Conservation (phyloP, 2,329 filamentous ascomycete genomes). For the Penicillium decumbens region DNA sequence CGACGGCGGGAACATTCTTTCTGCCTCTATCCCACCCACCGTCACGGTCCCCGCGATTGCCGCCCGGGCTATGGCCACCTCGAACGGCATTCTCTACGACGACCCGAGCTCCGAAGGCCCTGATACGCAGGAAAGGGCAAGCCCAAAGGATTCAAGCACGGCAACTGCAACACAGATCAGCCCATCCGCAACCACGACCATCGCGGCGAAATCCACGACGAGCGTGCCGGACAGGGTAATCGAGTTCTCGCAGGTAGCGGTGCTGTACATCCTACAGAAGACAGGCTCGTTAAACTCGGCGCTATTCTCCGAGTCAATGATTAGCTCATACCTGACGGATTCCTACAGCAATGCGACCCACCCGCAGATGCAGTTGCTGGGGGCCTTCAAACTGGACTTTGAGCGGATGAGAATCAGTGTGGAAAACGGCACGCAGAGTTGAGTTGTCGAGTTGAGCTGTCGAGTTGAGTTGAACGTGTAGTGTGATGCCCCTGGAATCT, state of each 20-base stretch:
- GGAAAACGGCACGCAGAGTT: constrained; percentile 25
- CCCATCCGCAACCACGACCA: constrained; percentile 6
- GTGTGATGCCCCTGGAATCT: background rate
- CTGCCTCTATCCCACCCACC: constrained; percentile 1
- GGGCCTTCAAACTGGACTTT: constrained; percentile 35
- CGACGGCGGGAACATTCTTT: constrained; percentile 2
- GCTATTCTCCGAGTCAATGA: constrained; percentile 26
- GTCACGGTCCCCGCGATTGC: constrained; percentile 14
- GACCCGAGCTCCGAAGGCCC: constrained; percentile 2
- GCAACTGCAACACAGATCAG: constrained; percentile 18
- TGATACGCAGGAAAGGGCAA: constrained; percentile 1
- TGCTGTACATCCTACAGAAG: constrained; percentile 42
- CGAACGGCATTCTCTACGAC: constrained; percentile 39
- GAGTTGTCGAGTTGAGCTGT: constrained; percentile 1
- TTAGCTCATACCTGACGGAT: constrained; percentile 31
- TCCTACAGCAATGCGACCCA: constrained; percentile 22
- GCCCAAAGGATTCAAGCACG: constrained; percentile 5
- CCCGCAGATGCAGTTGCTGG: constrained; percentile 20
- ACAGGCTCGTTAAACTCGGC: constrained; percentile 31
- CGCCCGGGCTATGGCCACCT: constrained; percentile 29
- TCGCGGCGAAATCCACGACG: background rate
- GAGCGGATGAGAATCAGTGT: constrained; percentile 33
- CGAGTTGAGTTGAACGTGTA: constrained; percentile 1
- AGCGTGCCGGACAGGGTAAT: constrained; percentile 23
- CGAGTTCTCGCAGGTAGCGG: constrained; percentile 35